These are phyloP conservation scores for Microcos paniculata DNA, from an alignment of 345 rosid species.

Conservation along the genomic window DNA sequence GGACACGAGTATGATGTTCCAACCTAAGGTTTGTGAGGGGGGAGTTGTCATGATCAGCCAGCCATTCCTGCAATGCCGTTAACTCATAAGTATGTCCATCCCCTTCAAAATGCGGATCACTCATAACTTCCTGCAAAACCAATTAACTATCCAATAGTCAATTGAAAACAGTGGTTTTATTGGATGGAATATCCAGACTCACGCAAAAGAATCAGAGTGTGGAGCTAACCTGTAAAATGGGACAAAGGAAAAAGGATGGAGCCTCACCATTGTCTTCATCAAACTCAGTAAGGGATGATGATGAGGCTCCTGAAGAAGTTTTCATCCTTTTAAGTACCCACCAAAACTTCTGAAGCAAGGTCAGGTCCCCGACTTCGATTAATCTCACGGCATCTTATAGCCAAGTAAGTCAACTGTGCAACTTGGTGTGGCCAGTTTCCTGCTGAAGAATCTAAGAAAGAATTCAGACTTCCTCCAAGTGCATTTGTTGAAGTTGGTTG, in stretches of 20 bases:
- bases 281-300: not conserved
- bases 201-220: not conserved
- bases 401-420: conserved; percentile 19
- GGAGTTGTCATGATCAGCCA: conserved; percentile 57
- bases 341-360: conserved; percentile 27
- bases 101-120: conserved; percentile 72
- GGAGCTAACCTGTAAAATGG: conserved; percentile 23
- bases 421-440: conserved; percentile 35
- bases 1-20: conserved; percentile 45
- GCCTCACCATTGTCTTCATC: conserved; percentile 11
- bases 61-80: conserved; percentile 62
- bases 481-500: too few relatives aligned
- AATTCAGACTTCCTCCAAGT: conserved; percentile 1
- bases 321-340: conserved; percentile 20
- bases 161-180: not conserved
- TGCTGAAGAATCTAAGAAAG: conserved; percentile 25
- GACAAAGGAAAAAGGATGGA: conserved; percentile 26
- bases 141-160: too few relatives aligned
- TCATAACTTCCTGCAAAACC: conserved; percentile 67
- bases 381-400: conserved; percentile 27
- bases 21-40: conserved; percentile 67
- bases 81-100: conserved; percentile 81
- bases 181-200: not conserved
- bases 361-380: conserved; percentile 25
- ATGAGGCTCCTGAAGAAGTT: conserved; percentile 9